Conservation (phyloP, 2,329 filamentous ascomycete species). For the Amesomyces nigricolor region DNA sequence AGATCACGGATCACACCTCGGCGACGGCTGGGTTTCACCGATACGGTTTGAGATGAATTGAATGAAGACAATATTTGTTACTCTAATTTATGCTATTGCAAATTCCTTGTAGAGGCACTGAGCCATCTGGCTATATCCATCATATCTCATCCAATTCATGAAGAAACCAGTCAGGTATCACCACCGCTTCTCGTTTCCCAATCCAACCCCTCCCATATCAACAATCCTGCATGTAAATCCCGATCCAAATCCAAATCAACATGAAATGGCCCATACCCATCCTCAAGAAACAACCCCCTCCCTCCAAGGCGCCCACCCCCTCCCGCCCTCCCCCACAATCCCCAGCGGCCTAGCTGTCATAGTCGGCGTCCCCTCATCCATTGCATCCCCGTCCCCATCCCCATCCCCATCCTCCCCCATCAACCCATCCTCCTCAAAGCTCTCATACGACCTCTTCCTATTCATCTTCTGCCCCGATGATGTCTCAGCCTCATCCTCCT, state of each 20-base stretch:
- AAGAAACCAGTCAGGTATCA: conserved; percentile 2
- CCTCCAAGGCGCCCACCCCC: conserved; percentile 17
- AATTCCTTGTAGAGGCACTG: no score
- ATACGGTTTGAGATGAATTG: no score
- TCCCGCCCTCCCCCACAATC: not conserved
- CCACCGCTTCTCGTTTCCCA: not conserved
- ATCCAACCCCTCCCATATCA: not conserved
- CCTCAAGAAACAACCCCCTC: not conserved
- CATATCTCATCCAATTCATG: conserved; percentile 3
- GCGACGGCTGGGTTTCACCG: no score
- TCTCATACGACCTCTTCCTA: conserved; percentile 17
- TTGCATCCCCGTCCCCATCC: not conserved
- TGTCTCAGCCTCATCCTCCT: conserved; percentile 1
- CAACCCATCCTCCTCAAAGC: conserved; percentile 29
- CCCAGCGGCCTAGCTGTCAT: conserved; percentile 15
- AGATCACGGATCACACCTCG: no score
- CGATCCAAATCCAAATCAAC: not conserved
- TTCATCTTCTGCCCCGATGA: not conserved
- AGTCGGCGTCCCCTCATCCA: conserved; percentile 21
- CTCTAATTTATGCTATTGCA: not conserved
- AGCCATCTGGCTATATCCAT: not conserved
- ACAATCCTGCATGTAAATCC: not conserved
- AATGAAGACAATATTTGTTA: not conserved
- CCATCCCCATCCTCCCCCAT: conserved; percentile 25
- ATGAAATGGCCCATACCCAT: not conserved